Evolutionary conservation across 768 basidiomycete species (phyloP), one percentile per base, ranked within the genome.

Genomic region (Naganishia onofrii): DNA sequence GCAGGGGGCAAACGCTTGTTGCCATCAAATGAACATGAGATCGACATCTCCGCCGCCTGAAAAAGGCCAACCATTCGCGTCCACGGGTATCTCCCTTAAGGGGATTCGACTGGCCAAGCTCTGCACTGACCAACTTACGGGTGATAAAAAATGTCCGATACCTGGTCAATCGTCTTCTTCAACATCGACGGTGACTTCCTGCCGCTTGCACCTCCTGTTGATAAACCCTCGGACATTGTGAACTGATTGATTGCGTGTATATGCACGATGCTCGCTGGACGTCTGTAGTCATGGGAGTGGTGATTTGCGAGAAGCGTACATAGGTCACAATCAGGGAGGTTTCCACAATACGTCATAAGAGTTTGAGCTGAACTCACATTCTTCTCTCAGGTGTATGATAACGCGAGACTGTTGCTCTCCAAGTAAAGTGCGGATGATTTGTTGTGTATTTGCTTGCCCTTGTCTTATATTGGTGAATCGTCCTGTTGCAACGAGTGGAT

Each of bases 61-160:
- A 42, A 42, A 17, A 2, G n/a, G n/a, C n/a, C n/a, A n/a, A n/a
- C n/a, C n/a, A n/a, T 15, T 42, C 7, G 9, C 7, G 42, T 42
- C 42, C 15, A 42, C 42, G 42, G 42, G 5, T 42, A 42, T 42
- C 13, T 7, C 42, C 15, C 28, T n/a, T 9, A n/a, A n/a, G n/a
- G 6, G 3, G 23, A 34, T 36, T 36, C 34, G 3, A 9, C n/a
- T 7, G 44, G 65, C 12, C 15, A 17, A 29, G 8, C 17, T n/a
- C 1, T 2, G 15, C 29, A 32, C 7, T 34, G n/a, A 5, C 29
- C 15, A 68, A 48, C 68, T 69, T 13, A 70, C 44, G 70, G 70
- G 17, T 71, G 70, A 34, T 67, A 68, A 55, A 70, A 70, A 13
- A 58, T 66, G n/a, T 70, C 70, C 32, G 52, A 52, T 10, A 70